Evolutionary conservation across 768 basidiomycete genomes (phyloP).

Genomic region (Agrocybe pediades): DNA sequence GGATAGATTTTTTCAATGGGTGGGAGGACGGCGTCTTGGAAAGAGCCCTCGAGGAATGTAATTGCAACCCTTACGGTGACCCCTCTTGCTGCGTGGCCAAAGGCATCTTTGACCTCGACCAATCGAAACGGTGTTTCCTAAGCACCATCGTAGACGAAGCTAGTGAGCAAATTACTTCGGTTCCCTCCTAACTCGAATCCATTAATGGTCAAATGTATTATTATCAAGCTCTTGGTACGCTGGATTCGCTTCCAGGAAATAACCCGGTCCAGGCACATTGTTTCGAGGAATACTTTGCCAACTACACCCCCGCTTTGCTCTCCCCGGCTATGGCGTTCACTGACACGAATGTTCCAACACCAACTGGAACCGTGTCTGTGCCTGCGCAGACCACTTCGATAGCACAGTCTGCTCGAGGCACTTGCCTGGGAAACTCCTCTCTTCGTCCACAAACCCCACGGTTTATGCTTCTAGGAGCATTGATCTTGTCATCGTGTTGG

Average conservation of each 20-base stretch:
- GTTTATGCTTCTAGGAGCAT: not conserved
- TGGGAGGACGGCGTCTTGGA: conserved; percentile 48
- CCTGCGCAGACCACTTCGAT: conserved; percentile 22
- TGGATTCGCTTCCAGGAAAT: conserved; percentile 26
- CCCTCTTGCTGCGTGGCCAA: conserved; percentile 32
- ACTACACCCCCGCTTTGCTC: conserved; percentile 25
- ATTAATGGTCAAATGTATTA: not conserved
- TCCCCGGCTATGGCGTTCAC: conserved; percentile 26
- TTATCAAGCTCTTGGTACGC: conserved; percentile 13
- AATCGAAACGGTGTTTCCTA: conserved; percentile 32
- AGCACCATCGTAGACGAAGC: conserved; percentile 35
- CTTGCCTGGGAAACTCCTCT: conserved; percentile 18
- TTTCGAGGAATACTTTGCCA: conserved; percentile 27
- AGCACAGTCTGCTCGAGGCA: conserved; percentile 23
- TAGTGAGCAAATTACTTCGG: conserved; percentile 21
- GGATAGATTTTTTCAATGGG: conserved; percentile 42
- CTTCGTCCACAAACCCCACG: not conserved
- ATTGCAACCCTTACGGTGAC: conserved; percentile 38
- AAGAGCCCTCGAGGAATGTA: conserved; percentile 44
- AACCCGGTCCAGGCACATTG: conserved; percentile 29
- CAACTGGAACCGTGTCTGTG: conserved; percentile 22
- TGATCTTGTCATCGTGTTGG: not conserved
- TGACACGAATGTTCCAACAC: conserved; percentile 5
- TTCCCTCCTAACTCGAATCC: not conserved
- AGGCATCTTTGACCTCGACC: conserved; percentile 34